A percentile compares a stretch with the other conserved stretches of the same genome.
Conservation (phyloP, 2,329 filamentous ascomycete species). For the Diplodia sapinea region DNA sequence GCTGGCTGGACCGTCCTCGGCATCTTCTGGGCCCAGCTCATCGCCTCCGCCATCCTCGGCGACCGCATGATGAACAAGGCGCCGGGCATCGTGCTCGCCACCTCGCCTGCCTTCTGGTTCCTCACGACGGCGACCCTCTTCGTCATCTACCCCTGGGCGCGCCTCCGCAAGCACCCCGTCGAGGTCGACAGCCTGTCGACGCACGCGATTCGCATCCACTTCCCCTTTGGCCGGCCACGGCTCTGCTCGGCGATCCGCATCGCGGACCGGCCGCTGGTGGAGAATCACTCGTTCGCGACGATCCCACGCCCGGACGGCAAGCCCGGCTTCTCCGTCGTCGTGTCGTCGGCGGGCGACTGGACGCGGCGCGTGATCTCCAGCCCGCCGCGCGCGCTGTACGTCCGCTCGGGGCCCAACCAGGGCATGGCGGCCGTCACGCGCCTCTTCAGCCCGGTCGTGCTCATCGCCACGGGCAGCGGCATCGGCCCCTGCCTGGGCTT, state of each 20-base stretch:
- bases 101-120: constrained; percentile 69
- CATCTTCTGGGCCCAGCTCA: constrained; percentile 42
- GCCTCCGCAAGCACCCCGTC: constrained; percentile 71
- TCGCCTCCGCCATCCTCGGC: constrained; percentile 26
- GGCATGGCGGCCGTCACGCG: constrained; percentile 43
- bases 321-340: constrained; percentile 39
- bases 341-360: constrained; percentile 47
- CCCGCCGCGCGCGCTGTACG: constrained; percentile 42
- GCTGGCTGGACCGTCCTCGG: constrained; percentile 43
- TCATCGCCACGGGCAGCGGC: constrained; percentile 46
- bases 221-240: constrained; percentile 30
- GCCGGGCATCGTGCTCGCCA: constrained; percentile 49
- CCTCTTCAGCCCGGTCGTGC: constrained; percentile 42
- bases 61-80: constrained; percentile 32
- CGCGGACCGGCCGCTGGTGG: constrained; percentile 37
- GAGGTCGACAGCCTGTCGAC: constrained; percentile 69
- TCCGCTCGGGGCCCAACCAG: constrained; percentile 40
- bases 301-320: constrained; percentile 41
- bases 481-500: constrained; percentile 54
- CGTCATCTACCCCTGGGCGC: constrained; percentile 74
- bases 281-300: constrained; percentile 49
- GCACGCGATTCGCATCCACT: constrained; percentile 73
- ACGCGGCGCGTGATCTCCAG: constrained; percentile 35
- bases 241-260: constrained; percentile 28
- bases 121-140: constrained; percentile 68